phyloP scores from a whole-genome alignment of 257 asterid genomes.

The Coffea canephora region DNA sequence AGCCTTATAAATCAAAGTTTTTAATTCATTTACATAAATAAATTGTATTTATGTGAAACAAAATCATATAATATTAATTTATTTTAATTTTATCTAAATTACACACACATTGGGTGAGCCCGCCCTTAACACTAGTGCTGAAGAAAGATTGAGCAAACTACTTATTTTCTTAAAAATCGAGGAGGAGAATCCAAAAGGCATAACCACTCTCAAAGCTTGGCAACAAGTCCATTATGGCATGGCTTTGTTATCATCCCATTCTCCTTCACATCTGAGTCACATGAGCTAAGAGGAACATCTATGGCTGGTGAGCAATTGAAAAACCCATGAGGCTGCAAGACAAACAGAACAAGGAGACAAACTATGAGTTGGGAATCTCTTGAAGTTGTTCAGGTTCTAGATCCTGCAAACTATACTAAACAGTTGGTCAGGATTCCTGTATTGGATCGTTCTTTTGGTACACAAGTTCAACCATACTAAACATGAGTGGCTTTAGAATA shows the following conservation, averaged over 20 bases:
- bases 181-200: neutral
- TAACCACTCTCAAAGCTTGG: conserved; percentile 38
- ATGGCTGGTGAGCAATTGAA: conserved; percentile 59
- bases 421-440: neutral
- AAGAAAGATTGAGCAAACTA: neutral
- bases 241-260: conserved; percentile 31
- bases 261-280: conserved; percentile 43
- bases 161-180: neutral
- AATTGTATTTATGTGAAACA: too few relatives aligned
- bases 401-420: neutral
- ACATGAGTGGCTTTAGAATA: neutral
- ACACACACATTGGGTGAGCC: too few relatives aligned
- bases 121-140: too few relatives aligned
- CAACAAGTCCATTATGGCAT: conserved; percentile 29
- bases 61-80: too few relatives aligned
- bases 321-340: conserved; percentile 56
- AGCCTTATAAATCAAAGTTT: too few relatives aligned
- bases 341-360: neutral
- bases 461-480: neutral
- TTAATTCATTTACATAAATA: too few relatives aligned
- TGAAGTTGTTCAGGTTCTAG: neutral
- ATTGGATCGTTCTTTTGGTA: too few relatives aligned
- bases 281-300: conserved; percentile 47
- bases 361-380: neutral
- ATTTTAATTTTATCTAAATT: too few relatives aligned